These are phyloP conservation scores for Nicotiana attenuata DNA, from an alignment of 257 asterid genomes.

Conservation along the genomic window DNA sequence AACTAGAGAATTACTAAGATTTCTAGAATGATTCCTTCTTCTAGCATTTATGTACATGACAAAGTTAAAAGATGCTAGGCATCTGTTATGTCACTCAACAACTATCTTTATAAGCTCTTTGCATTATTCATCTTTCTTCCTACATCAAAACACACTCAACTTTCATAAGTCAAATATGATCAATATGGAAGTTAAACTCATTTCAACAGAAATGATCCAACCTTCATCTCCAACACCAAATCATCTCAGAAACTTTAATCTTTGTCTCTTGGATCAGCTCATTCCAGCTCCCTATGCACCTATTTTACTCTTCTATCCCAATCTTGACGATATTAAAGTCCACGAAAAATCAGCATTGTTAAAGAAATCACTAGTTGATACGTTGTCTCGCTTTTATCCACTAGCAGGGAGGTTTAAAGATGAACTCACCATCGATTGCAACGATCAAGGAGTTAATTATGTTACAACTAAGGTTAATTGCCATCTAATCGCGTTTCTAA, in stretches of 20 bases:
- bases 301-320: slow-evolving; percentile 48
- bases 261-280: slow-evolving; percentile 56
- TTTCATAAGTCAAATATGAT: background rate
- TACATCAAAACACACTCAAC: background rate
- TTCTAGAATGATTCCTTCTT: background rate
- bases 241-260: slow-evolving; percentile 47
- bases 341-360: slow-evolving; percentile 31
- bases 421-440: slow-evolving; percentile 51
- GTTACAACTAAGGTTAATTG: slow-evolving; percentile 32
- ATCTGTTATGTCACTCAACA: background rate
- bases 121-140: background rate
- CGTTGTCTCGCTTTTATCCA: slow-evolving; percentile 47
- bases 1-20: background rate
- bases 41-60: no score
- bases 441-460: slow-evolving; percentile 57
- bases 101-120: background rate
- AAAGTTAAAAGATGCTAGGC: background rate
- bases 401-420: slow-evolving; percentile 62
- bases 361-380: slow-evolving; percentile 47
- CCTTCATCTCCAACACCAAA: slow-evolving; percentile 66
- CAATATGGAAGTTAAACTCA: slow-evolving; percentile 34
- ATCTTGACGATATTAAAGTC: slow-evolving; percentile 14
- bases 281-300: slow-evolving; percentile 80
- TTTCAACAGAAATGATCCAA: slow-evolving; percentile 43
- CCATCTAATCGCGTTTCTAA: slow-evolving; percentile 33